Evolutionary conservation across 2,329 filamentous ascomycete species (phyloP).

Genomic region (Microcyclospora tardicrescens): DNA sequence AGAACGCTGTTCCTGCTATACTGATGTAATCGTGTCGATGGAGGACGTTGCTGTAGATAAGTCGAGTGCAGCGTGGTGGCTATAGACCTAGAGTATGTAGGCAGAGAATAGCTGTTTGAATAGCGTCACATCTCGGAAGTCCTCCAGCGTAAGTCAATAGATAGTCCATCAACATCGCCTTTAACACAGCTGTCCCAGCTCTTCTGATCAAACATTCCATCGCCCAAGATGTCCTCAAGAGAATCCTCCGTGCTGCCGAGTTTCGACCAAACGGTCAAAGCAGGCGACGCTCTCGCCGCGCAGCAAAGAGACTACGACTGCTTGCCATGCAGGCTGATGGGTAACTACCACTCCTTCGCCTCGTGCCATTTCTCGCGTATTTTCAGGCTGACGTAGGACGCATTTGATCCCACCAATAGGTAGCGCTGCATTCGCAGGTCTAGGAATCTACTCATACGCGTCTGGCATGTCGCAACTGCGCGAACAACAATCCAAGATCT

Average conservation of each 20-base stretch:
- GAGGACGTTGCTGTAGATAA: too few relatives aligned
- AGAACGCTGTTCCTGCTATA: too few relatives aligned
- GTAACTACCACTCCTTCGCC: slow-evolving; percentile 6
- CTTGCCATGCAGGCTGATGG: slow-evolving; percentile 21
- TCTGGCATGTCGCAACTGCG: slow-evolving; percentile 33
- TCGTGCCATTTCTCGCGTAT: neutral
- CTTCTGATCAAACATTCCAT: too few relatives aligned
- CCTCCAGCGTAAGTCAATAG: too few relatives aligned
- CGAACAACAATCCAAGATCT: slow-evolving; percentile 28
- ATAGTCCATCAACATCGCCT: too few relatives aligned
- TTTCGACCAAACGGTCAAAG: slow-evolving; percentile 8
- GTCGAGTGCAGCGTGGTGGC: too few relatives aligned
- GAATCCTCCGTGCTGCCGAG: neutral
- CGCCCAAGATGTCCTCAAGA: neutral
- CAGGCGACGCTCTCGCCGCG: slow-evolving; percentile 12
- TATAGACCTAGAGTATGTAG: too few relatives aligned
- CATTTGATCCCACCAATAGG: slow-evolving; percentile 20
- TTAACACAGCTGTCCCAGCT: too few relatives aligned
- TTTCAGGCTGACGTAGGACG: neutral
- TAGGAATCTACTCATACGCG: slow-evolving; percentile 34
- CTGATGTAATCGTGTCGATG: too few relatives aligned
- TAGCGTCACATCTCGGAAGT: too few relatives aligned
- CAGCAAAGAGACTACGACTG: slow-evolving; percentile 21
- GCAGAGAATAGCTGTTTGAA: too few relatives aligned
- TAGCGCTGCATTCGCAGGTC: slow-evolving; percentile 31